Evolutionary conservation across 225 moss, liverwort and hornwort species (phyloP).

Genomic region (Rhytidiadelphus loreus): DNA sequence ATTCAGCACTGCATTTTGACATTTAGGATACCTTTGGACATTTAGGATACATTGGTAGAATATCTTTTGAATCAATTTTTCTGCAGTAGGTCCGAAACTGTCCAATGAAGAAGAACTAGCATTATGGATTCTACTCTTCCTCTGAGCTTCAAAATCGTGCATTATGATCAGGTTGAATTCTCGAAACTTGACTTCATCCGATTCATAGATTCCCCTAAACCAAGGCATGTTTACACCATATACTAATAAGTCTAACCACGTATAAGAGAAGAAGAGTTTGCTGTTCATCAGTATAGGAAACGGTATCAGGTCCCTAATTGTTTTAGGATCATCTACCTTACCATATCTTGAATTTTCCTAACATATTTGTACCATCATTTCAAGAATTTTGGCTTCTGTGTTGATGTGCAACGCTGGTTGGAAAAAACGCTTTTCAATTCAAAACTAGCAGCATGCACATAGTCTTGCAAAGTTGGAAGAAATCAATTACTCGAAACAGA

Average conservation of each 20-base stretch:
- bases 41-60: too few species aligned
- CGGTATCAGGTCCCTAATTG: too few species aligned
- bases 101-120: neutral
- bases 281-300: neutral
- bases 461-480: neutral
- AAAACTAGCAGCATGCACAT: neutral
- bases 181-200: neutral
- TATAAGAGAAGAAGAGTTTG: neutral
- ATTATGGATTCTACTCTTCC: neutral
- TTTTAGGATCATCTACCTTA: neutral
- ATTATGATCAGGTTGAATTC: neutral
- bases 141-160: neutral
- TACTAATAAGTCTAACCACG: neutral
- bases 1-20: neutral
- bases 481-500: too few species aligned
- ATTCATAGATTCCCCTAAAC: neutral
- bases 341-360: too few species aligned
- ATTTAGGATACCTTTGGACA: too few species aligned
- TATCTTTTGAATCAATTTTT: too few species aligned
- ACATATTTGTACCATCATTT: neutral
- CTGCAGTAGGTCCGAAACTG: too few species aligned
- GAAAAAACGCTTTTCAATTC: neutral
- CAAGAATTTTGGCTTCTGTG: neutral
- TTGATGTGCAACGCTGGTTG: neutral
- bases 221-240: too few species aligned